Conservation (phyloP, 2,329 filamentous ascomycete genomes). For the Metarhizium robertsii region DNA sequence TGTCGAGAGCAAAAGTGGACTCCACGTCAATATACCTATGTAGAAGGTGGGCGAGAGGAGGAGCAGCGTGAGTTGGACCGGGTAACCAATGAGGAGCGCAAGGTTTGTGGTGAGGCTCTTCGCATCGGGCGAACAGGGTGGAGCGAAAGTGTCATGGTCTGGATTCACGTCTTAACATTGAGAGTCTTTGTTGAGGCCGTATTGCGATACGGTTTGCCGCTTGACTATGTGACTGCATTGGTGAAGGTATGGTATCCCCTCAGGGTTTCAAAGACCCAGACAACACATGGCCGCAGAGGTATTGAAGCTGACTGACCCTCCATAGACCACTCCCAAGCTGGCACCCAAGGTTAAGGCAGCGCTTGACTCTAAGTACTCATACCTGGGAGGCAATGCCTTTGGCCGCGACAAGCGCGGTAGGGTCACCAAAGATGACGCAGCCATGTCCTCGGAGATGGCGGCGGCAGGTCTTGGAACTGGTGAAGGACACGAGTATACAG, state of each 20-base stretch:
- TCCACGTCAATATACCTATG: constrained; percentile 87
- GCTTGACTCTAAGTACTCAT: constrained; percentile 78
- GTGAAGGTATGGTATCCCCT: constrained; percentile 58
- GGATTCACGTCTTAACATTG: constrained; percentile 84
- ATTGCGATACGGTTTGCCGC: constrained; percentile 84
- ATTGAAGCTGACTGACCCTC: background rate
- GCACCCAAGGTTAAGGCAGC: constrained; percentile 69
- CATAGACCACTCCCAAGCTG: constrained; percentile 71
- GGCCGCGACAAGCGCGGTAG: constrained; percentile 88
- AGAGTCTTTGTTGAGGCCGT: constrained; percentile 97
- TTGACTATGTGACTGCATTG: constrained; percentile 79
- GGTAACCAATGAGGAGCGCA: constrained; percentile 75
- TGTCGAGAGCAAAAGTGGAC: constrained; percentile 91
- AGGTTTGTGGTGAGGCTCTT: constrained; percentile 86
- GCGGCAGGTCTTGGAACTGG: constrained; percentile 58
- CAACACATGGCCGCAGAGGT: background rate
- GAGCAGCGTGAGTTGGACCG: constrained; percentile 81
- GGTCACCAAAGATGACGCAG: constrained; percentile 80
- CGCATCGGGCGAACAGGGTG: constrained; percentile 84
- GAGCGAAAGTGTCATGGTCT: constrained; percentile 92
- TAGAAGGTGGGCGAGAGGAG: constrained; percentile 80
- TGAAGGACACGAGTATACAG: constrained; percentile 78
- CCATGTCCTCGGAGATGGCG: constrained; percentile 73
- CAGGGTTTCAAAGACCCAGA: background rate
- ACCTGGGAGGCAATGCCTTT: constrained; percentile 90